Evolutionary conservation across 2,329 filamentous ascomycete species (phyloP), one percentile per base, ranked within the genome.

Genomic region (Monosporascus cannonballus): DNA sequence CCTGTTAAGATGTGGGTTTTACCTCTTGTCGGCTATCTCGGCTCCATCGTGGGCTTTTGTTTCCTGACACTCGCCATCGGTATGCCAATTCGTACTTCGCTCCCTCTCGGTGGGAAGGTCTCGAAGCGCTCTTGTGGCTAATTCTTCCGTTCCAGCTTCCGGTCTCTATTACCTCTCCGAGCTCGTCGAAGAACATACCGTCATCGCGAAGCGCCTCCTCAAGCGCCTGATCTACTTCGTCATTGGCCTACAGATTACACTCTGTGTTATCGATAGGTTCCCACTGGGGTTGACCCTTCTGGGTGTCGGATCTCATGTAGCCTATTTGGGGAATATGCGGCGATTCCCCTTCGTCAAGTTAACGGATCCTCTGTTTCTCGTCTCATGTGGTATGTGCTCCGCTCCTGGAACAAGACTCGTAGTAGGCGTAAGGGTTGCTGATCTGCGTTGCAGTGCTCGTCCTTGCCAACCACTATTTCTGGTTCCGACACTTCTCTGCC

Each of bases 141-240:
- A 66, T 17, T 27, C 53, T 37, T 41, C 39, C 51, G 58, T 49
- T 45, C 46, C 55, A 90, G 94, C 94, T 39, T 96, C 91, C n/a
- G 94, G 94, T 38, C 84, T 99, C 25, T 99, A 99, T 76, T 99
- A 99, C 71, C 86, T 99, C 51, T 96, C 93, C 24, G 94, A 99
- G 71, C 85, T 97, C 15, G 94, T 99, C 56, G 94, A 99, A 73
- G 94, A 99, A 71, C 93, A 99, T 68, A 96, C 93, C 4, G 93
- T 97, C 11, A 73, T 96, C 57, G 89, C 92, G 14, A 96, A 96
- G 69, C 89, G 87, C 53, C 76, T 96, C n/a, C 78, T 99, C 50
- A 87, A 82, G 36, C 85, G 84, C 42, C 77, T 97, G 52, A 96
- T 97, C 64, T 96, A 96, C 74, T 76, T 74, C 56, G 84, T 96